Conservation (phyloP, 305 asterid genomes). For the Plantago coronopus region DNA sequence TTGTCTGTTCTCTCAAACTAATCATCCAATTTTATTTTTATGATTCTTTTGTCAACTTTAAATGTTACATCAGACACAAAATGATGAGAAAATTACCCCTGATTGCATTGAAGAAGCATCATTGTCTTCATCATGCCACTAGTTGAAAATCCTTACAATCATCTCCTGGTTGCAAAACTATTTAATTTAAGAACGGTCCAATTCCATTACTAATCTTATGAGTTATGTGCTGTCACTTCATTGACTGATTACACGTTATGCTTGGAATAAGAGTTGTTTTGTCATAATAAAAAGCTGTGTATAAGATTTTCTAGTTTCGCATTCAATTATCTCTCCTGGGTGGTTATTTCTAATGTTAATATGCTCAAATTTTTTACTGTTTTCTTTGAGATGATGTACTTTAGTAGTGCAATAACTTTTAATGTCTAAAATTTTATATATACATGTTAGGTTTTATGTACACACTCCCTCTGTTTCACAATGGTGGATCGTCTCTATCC, state of each 20-base stretch:
- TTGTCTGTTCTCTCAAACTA: neutral
- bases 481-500: no score
- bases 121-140: neutral
- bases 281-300: no score
- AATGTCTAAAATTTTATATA: no score
- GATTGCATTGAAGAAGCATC: neutral
- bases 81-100: constrained; percentile 14
- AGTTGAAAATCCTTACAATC: constrained; percentile 12
- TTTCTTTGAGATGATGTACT: constrained; percentile 14
- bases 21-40: neutral
- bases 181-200: neutral
- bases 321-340: neutral
- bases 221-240: constrained; percentile 13
- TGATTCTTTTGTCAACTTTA: neutral
- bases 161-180: neutral
- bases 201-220: neutral
- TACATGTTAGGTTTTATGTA: no score
- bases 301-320: neutral
- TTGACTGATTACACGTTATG: neutral
- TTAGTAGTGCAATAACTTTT: neutral
- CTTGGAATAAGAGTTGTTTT: no score
- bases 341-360: neutral
- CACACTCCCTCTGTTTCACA: no score
- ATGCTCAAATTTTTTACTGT: constrained; percentile 7
- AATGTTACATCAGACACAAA: neutral